Conservation (phyloP, 2,329 filamentous ascomycete species). For the Coniosporium tulheliwenetii region DNA sequence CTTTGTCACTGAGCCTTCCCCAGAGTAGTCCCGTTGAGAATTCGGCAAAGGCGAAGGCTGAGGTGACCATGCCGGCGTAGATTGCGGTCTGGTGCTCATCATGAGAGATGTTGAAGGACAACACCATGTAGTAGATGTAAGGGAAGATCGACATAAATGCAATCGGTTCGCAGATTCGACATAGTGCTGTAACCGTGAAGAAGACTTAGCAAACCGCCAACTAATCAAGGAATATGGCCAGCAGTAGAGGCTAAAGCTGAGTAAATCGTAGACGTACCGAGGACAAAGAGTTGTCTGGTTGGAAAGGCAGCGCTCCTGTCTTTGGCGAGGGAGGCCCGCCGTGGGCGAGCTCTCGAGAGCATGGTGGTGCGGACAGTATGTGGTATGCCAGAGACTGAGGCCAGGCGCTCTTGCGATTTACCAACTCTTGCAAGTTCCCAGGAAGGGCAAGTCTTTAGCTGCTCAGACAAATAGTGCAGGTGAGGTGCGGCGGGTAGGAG, state of each 20-base stretch:
- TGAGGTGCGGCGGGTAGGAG: no score
- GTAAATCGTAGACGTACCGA: constrained; percentile 25
- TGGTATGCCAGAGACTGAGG: no score
- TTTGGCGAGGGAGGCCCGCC: no score
- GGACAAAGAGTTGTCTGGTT: constrained; percentile 34
- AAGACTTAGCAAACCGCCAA: background rate
- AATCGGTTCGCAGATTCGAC: constrained; percentile 94
- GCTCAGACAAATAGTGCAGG: no score
- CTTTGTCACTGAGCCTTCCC: constrained; percentile 80
- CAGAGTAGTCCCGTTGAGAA: constrained; percentile 86
- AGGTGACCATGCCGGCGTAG: constrained; percentile 92
- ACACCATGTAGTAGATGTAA: constrained; percentile 95
- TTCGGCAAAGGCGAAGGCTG: constrained; percentile 88
- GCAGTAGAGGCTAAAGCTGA: background rate
- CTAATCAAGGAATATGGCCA: background rate
- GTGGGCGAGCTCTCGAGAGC: no score
- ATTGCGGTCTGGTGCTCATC: constrained; percentile 69
- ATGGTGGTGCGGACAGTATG: no score
- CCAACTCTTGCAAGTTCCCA: no score
- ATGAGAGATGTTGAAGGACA: constrained; percentile 73
- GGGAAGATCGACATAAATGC: constrained; percentile 99
- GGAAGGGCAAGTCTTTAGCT: no score
- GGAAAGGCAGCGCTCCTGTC: constrained; percentile 10
- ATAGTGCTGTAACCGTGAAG: constrained; percentile 46
- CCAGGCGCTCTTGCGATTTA: no score